Base-by-base conservation (phyloP, 768 basidiomycete species). In the Mycena pura region DNA sequence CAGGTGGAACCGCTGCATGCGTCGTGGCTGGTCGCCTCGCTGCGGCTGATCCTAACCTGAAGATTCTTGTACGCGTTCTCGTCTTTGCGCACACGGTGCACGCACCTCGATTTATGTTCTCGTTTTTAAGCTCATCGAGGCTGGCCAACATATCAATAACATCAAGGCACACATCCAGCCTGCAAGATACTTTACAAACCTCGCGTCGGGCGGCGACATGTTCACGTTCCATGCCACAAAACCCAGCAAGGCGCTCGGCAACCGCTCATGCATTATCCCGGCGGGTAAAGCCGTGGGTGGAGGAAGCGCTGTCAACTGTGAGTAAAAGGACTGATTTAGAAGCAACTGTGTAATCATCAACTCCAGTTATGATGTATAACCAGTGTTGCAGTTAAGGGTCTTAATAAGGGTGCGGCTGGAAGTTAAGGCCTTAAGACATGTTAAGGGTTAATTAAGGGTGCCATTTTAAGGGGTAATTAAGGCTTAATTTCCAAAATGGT, bases 281-380 rank as follows among this genome's bases (percentile, higher is more conserved):
- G 68, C 74, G 25, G 87, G 83, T 0, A 77, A 82, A 51, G 81
- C 79, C 39, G 66, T 91, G 6, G 88, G 89, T 4, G 89, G 88
- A 6, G 88, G 87, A 0, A 87, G 86, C 0, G 74, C 76, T 51
- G 80, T 89, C 17, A 90, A 89, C 63, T 85, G 87, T 86, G 45
- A 49, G 80, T 67, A 4, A 54, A 8, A 19, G 21, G 25, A 14
- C 17, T 28, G 24, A 1, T 29, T 34, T 31, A 9, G 52, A 24
- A 2, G 5, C 25, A 4, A 41, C 13, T 24, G 28, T 51, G 21
- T 38, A 21, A 29, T 39, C 27, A 34, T 34, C 7, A 22, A n/a
- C 24, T 41, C 6, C 43, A 83, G 81, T 81, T 60, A 78, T 79
- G 69, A 78, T 84, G 77, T 89, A 88, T 62, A n/a, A n/a, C n/a